phyloP scores from a whole-genome alignment of 116 monocot species.

The Posidonia oceanica region DNA sequence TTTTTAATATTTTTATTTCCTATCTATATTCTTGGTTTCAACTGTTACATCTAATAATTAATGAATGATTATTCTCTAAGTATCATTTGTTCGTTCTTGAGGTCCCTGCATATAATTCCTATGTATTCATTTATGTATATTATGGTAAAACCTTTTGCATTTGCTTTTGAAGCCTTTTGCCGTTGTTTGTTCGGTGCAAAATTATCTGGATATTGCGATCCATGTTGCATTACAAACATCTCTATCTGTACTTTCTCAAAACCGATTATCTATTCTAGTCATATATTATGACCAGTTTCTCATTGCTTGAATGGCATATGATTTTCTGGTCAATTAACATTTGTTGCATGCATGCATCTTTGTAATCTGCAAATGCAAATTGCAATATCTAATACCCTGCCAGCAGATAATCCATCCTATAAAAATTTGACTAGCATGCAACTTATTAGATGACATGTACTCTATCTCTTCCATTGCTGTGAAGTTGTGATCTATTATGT shows the following conservation, averaged over 20 bases:
- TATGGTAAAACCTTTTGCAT: not conserved
- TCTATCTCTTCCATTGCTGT: not conserved
- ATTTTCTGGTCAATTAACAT: no score
- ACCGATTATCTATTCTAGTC: not conserved
- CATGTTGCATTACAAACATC: not conserved
- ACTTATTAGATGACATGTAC: not conserved
- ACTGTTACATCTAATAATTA: not conserved
- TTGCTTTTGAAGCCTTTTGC: not conserved
- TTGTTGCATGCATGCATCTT: no score
- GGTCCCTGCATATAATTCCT: not conserved
- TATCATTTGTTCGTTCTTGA: not conserved
- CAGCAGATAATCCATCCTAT: no score
- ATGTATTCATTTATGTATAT: not conserved
- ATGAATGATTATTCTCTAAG: not conserved
- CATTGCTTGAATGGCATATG: no score
- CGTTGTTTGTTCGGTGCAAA: not conserved
- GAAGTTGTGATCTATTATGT: no score
- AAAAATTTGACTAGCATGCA: no score
- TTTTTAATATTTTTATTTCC: not conserved
- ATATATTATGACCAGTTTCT: not conserved
- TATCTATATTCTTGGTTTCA: not conserved
- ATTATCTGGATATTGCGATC: not conserved
- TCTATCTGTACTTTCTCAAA: no score
- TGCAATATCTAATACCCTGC: no score
- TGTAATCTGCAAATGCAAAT: no score